Evolutionary conservation across 805 yeast genomes (phyloP).

Genomic region (Sugiyamaella smithiae): DNA sequence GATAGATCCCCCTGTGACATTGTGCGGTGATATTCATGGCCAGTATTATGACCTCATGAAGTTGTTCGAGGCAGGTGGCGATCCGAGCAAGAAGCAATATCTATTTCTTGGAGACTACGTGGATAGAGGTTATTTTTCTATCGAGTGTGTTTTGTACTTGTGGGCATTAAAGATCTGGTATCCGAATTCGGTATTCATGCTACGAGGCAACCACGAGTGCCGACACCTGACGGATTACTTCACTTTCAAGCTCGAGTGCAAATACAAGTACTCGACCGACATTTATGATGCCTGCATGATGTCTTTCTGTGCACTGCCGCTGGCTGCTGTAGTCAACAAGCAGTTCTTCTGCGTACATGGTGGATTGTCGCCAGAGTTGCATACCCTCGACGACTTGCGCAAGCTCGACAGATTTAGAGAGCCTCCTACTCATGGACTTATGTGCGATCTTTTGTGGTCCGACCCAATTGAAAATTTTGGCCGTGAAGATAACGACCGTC

Average conservation of each 20-base stretch:
- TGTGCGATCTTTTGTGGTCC: constrained; percentile 95
- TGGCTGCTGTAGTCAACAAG: constrained; percentile 89
- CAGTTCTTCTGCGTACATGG: constrained; percentile 97
- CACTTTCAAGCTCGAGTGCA: constrained; percentile 87
- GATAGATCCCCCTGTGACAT: constrained; percentile 90
- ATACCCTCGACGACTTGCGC: constrained; percentile 63
- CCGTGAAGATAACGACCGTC: constrained; percentile 42
- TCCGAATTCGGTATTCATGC: constrained; percentile 71
- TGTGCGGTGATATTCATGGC: constrained; percentile 98
- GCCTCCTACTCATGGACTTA: constrained; percentile 89
- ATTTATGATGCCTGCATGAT: constrained; percentile 71
- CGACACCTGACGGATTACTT: constrained; percentile 90
- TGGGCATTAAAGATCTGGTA: constrained; percentile 76
- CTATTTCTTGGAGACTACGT: constrained; percentile 92
- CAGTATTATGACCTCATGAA: constrained; percentile 89
- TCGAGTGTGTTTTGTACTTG: constrained; percentile 65
- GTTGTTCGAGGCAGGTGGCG: constrained; percentile 90
- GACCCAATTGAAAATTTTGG: constrained; percentile 94
- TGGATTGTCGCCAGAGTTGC: constrained; percentile 85
- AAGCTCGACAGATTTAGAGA: constrained; percentile 77
- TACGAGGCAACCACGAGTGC: constrained; percentile 95
- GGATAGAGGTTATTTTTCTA: constrained; percentile 88
- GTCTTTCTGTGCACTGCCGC: constrained; percentile 83
- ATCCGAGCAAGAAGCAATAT: constrained; percentile 72
- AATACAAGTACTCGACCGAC: constrained; percentile 66